Conservation (phyloP, 257 asterid genomes). For the Lavandula angustifolia region DNA sequence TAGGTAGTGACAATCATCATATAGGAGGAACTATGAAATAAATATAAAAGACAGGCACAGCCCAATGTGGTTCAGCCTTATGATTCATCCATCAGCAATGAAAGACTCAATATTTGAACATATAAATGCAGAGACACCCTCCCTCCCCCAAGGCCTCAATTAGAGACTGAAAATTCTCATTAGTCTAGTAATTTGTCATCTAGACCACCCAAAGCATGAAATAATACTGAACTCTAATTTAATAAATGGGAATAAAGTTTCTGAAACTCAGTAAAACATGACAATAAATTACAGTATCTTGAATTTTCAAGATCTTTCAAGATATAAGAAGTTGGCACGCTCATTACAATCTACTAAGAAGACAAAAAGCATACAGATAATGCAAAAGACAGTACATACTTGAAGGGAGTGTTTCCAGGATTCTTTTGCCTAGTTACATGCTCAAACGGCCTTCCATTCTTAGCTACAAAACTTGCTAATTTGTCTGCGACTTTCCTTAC, state of each 20-base stretch:
- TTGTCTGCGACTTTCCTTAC: slow-evolving; percentile 93
- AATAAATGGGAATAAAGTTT: neutral
- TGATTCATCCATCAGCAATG: slow-evolving; percentile 6
- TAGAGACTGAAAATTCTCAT: neutral
- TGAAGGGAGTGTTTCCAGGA: slow-evolving; percentile 96
- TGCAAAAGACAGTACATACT: slow-evolving; percentile 50
- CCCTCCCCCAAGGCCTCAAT: neutral
- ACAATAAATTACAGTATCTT: neutral
- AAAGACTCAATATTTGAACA: neutral
- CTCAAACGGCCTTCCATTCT: slow-evolving; percentile 97
- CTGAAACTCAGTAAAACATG: neutral
- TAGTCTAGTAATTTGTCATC: slow-evolving; percentile 1
- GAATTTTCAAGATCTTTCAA: neutral
- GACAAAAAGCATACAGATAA: neutral
- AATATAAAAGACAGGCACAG: neutral
- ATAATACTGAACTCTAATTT: neutral
- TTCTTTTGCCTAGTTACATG: slow-evolving; percentile 86
- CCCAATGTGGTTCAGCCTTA: neutral
- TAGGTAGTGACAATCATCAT: slow-evolving; percentile 9
- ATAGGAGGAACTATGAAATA: neutral
- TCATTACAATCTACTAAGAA: neutral
- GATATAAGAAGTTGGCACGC: neutral
- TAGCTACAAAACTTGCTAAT: slow-evolving; percentile 98
- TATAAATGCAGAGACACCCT: neutral
- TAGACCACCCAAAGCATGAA: neutral